Conservation (phyloP, 1,284 basidiomycete genomes). For the Gymnopus androsaceus region DNA sequence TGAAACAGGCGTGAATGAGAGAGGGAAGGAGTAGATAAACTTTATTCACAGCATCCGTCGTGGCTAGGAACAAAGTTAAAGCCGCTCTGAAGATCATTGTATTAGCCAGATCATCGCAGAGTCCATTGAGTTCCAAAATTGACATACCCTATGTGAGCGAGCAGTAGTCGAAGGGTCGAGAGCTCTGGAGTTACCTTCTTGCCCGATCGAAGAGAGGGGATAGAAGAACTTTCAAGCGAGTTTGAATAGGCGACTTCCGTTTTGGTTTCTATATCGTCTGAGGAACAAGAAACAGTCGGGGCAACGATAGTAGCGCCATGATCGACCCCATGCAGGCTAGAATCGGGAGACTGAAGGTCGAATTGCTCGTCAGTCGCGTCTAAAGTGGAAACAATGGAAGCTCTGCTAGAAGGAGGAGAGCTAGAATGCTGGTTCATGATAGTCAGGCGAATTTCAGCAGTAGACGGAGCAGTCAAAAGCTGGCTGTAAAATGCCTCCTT, state of each 20-base stretch:
- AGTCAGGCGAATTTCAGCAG: neutral
- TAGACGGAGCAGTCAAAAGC: neutral
- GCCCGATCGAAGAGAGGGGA: slow-evolving; percentile 23
- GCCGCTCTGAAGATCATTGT: slow-evolving; percentile 58
- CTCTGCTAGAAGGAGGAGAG: neutral
- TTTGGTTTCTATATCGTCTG: neutral
- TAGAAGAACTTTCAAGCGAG: neutral
- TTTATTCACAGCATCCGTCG: slow-evolving; percentile 73
- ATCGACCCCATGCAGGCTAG: neutral
- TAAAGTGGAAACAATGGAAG: neutral
- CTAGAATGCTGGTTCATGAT: neutral
- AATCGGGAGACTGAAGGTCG: neutral
- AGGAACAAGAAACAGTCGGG: neutral
- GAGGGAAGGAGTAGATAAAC: slow-evolving; percentile 8
- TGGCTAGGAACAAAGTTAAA: slow-evolving; percentile 75
- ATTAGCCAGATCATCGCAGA: slow-evolving; percentile 16
- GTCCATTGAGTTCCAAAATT: slow-evolving; percentile 9
- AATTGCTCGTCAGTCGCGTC: neutral
- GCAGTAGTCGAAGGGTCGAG: slow-evolving; percentile 50
- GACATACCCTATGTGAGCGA: slow-evolving; percentile 58
- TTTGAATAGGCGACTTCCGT: neutral
- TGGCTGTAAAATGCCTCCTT: neutral
- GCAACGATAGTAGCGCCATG: too few relatives aligned
- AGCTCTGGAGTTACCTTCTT: slow-evolving; percentile 27
- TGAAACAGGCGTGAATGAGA: slow-evolving; percentile 2